Base-by-base conservation (phyloP, 345 rosid species). In the Ceriops tagal region DNA sequence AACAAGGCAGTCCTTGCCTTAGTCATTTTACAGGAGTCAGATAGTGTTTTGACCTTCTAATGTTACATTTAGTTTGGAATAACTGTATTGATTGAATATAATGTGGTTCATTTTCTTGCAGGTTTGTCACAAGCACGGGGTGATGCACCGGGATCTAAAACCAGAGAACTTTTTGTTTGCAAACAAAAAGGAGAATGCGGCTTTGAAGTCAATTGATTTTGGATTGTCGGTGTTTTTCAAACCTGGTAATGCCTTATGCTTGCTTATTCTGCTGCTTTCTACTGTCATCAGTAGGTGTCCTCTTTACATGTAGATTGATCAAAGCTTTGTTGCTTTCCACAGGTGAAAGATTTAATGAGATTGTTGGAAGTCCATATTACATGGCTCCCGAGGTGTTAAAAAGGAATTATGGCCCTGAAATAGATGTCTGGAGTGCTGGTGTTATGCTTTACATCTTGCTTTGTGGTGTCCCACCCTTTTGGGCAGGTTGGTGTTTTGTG, bases 381-480 rank as follows among this genome's bases (percentile, higher is more conserved):
- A 77, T 77, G 80, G 80, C 80, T 34, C 80, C 80, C 43, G 80
- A 77, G 64, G 80, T 77, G 53, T 47, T 77, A 39, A 77, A 59
- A 53, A 68, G 80, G 69, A 72, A 77, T 64, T 77, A 77, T 47
- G 80, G 80, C 59, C 80, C 73, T 1, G 80, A 77, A 77, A 18
- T 77, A n/a, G 80, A 77, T 64, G 80, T 77, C 28, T 77, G 77
- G 80, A 77, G 77, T 71, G 80, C 80, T 53, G 80, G 80, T 18
- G 80, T 77, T 10, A 68, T 77, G 64, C 80, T 77, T 59, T 77
- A 77, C 60, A 77, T 77, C 63, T 77, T 77, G 32, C 80, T 77
- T 59, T 77, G 77, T 59, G 77, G 80, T 58, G 74, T 77, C 35
- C 80, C 80, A 21, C 80, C 80, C 24, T 77, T 77, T 55, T 77